A percentile compares a stretch with the other conserved stretches of the same genome.
Evolutionary conservation across 2,329 filamentous ascomycete species (phyloP).

Genomic region (Claviceps fusiformis): DNA sequence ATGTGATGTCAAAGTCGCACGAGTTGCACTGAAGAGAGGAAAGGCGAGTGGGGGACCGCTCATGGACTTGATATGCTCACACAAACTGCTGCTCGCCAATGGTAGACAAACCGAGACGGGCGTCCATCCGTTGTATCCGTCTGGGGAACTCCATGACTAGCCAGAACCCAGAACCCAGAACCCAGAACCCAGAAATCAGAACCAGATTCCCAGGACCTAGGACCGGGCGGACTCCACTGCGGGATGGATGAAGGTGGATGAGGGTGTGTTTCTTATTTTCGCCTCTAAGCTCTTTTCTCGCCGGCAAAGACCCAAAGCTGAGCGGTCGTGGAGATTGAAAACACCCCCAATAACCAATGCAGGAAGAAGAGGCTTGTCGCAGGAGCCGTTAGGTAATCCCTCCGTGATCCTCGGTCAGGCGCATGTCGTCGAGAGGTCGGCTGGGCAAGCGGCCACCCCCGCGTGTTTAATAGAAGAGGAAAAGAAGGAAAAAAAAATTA

Average conservation of each 20-base stretch:
- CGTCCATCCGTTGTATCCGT: not conserved
- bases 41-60: not conserved
- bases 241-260: slow-evolving; percentile 1
- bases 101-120: not conserved
- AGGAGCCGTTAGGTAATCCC: not conserved
- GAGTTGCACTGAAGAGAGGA: not conserved
- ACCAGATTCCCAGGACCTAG: too few species aligned
- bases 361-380: not conserved
- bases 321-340: not conserved
- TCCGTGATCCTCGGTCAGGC: not conserved
- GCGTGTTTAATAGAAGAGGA: not conserved
- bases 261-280: not conserved
- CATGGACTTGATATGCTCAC: not conserved
- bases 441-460: not conserved
- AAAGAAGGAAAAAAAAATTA: not conserved
- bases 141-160: not conserved
- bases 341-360: not conserved
- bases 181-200: too few species aligned
- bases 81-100: not conserved
- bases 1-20: not conserved
- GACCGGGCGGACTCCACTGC: slow-evolving; percentile 1
- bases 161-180: not conserved
- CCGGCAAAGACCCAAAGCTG: not conserved
- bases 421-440: not conserved
- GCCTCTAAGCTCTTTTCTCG: not conserved